Base-by-base conservation (phyloP, 352 stramenopile species). In the Phytophthora ohioensis region DNA sequence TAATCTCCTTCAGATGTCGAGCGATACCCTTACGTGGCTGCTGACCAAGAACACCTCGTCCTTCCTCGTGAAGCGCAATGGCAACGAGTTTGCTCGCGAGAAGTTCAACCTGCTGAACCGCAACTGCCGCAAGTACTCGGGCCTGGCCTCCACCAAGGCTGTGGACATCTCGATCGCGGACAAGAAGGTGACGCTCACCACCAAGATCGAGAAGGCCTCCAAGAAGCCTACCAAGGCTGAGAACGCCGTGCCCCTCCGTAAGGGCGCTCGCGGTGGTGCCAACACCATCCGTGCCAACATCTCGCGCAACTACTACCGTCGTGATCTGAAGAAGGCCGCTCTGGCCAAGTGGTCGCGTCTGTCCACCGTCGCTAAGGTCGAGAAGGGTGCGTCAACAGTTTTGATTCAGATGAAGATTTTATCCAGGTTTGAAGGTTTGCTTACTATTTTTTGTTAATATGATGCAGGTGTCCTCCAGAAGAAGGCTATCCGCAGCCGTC, bases 111-210 rank as follows among this genome's bases (percentile, higher is more conserved):
- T 99, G 69, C 87, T 91, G 79, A 98, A 95, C 80, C 75, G 91
- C 64, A 98, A 98, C 80, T 95, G 82, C 73, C 96, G 93, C 92
- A 99, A 99, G 91, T 99, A 98, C 83, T 98, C 93, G 61, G 97
- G 94, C 65, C 52, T 99, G 64, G 95, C 96, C 64, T 97, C 97
- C 75, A 76, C 70, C 69, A 99, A 99, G 87, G 92, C 90, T 31
- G 89, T 97, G 51, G 93, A 98, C 80, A 88, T 99, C 52, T 86
- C 85, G 72, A 62, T 96, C 36, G 76, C 76, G n/a, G 86, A 96
- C 81, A 94, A 93, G 84, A 96, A 96, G 85, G 70, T 96, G 61
- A 87, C 82, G 43, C 67, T 96, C 48, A 88, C 89, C 17, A 94
- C 88, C 69, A 96, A 96, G 80, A 85, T 94, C 61, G 78, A 64